A percentile compares a stretch with the other conserved stretches of the same genome.
phyloP scores from a whole-genome alignment of 805 yeast genomes.

The Suhomyces sp. region DNA sequence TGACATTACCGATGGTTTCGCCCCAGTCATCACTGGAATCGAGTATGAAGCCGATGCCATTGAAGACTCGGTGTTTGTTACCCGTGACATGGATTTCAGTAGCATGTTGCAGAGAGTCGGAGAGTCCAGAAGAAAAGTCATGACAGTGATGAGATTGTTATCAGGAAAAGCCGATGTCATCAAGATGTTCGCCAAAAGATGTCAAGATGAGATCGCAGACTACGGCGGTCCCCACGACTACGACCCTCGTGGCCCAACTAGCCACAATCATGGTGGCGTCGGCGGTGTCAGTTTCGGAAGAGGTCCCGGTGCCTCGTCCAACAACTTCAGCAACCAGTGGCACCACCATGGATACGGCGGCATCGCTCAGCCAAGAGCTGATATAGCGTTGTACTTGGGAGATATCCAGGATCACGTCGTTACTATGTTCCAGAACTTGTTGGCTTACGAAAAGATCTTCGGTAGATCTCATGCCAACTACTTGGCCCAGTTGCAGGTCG shows the following conservation, averaged over 20 bases:
- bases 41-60: conserved; percentile 30
- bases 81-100: conserved; percentile 21
- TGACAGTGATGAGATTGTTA: conserved; percentile 29
- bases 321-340: conserved; percentile 5
- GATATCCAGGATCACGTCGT: conserved; percentile 32
- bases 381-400: conserved; percentile 28
- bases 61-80: conserved; percentile 26
- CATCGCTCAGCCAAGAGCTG: conserved; percentile 28
- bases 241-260: conserved; percentile 9
- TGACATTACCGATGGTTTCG: conserved; percentile 30
- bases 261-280: conserved; percentile 8
- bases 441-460: conserved; percentile 27
- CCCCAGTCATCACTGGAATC: conserved; percentile 26
- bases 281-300: conserved; percentile 36
- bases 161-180: conserved; percentile 29
- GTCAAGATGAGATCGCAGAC: conserved; percentile 23
- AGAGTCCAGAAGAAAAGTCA: conserved; percentile 26
- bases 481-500: conserved; percentile 30
- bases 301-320: conserved; percentile 28
- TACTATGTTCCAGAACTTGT: conserved; percentile 29
- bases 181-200: conserved; percentile 28
- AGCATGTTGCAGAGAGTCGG: conserved; percentile 25
- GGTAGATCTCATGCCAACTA: conserved; percentile 27
- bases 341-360: conserved; percentile 6
- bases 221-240: conserved; percentile 4